Conservation (phyloP, 257 asterid species). For the Galeopsis tetrahit region DNA sequence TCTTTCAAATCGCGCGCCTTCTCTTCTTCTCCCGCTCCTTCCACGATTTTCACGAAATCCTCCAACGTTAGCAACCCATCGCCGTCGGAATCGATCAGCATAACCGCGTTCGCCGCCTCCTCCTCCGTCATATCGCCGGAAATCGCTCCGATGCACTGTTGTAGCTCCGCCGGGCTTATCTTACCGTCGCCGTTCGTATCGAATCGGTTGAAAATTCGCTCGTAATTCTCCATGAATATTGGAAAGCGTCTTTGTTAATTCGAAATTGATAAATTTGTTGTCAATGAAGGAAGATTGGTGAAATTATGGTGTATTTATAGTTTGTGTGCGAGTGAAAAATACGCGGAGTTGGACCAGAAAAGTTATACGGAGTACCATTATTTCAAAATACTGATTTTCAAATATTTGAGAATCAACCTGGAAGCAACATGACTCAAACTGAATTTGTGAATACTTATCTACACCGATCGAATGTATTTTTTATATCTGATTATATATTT, state of each 20-base stretch:
- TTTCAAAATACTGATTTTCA: too few relatives aligned
- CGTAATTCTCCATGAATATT: constrained; percentile 37
- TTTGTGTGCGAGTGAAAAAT: neutral
- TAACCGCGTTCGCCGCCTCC: constrained; percentile 55
- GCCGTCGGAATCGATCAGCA: constrained; percentile 55
- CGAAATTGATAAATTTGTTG: neutral
- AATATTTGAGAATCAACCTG: too few relatives aligned
- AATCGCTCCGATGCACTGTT: constrained; percentile 35
- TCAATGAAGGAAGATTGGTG: neutral
- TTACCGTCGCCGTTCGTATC: constrained; percentile 54
- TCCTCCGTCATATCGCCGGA: constrained; percentile 47
- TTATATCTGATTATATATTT: too few relatives aligned
- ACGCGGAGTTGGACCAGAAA: neutral
- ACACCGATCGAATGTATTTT: too few relatives aligned
- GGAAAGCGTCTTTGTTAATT: neutral
- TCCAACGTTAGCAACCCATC: constrained; percentile 58
- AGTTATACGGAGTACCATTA: too few relatives aligned
- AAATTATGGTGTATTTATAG: neutral
- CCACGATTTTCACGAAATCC: constrained; percentile 54
- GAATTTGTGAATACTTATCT: too few relatives aligned
- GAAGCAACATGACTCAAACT: too few relatives aligned
- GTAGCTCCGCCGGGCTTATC: constrained; percentile 45
- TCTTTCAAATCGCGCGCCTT: constrained; percentile 46
- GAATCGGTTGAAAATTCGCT: constrained; percentile 46
- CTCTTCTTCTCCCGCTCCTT: constrained; percentile 56